Evolutionary conservation across 192 early-diverging fungal species (phyloP), one percentile per base, ranked within the genome.

Genomic region (Borealophlyctis nickersoniae): DNA sequence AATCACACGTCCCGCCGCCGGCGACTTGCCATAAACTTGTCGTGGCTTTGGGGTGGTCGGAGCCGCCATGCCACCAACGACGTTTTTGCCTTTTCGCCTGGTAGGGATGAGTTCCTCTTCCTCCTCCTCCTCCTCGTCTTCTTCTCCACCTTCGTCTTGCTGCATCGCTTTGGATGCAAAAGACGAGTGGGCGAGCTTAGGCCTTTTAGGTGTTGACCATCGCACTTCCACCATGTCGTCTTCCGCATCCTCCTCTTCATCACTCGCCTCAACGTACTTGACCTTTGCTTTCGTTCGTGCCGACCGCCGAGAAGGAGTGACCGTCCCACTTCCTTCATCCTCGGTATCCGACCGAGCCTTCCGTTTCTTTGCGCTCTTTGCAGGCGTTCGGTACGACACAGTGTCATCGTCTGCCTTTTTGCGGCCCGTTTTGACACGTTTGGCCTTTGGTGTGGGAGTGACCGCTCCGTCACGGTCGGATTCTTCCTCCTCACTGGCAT

Each of bases 231-330:
- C 23, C 63, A 58, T 32, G 4, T 67, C 31, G 39, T 60, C 74
- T 0, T 71, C 49, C n/a, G 0, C 63, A 31, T 52, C 61, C 14
- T 67, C 64, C 2, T 73, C 62, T 34, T 73, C 62, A 11, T 71
- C 68, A 16, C 50, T 52, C 19, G 32, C 71, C 24, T 70, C 63
- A 5, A 24, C 29, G 35, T 50, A 62, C 19, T 9, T 22, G n/a
- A 50, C 59, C 14, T 36, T 50, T 13, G 52, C 63, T 32, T 63
- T 67, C 22, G 55, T 30, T 4, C 65, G 67, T n/a, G 64, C 24
- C n/a, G 65, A 66, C 14, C 72, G 70, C n/a, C 60, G 50, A 33
- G 36, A 13, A 2, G 63, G 51, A n/a, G 45, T 36, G 3, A 55
- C 23, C 16, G 53, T 58, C 23, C 60, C 60, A 23, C 35, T 65